Evolutionary conservation across 257 asterid species (phyloP).

Genomic region (Solanum okadae): DNA sequence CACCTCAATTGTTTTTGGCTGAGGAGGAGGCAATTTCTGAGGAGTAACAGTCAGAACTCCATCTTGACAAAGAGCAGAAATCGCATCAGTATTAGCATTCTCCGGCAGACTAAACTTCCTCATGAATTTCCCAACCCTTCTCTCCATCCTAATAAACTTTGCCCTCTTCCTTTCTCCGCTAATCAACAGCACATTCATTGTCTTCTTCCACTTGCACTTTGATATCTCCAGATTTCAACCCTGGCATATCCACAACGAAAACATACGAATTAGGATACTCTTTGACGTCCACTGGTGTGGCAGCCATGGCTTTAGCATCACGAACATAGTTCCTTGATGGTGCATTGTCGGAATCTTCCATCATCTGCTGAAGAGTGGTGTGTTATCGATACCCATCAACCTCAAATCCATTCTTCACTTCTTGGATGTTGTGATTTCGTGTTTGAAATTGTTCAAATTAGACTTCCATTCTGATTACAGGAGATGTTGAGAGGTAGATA

Average conservation of each 20-base stretch:
- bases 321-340: neutral
- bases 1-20: neutral
- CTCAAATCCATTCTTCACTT: neutral
- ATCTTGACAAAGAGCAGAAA: neutral
- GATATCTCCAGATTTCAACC: neutral
- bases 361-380: neutral
- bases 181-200: neutral
- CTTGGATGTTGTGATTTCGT: neutral
- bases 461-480: too few species aligned
- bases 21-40: neutral
- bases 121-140: neutral
- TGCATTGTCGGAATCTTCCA: neutral
- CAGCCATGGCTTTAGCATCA: neutral
- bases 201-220: neutral
- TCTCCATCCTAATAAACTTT: neutral
- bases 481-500: too few species aligned
- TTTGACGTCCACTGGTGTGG: neutral
- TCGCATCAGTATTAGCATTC: neutral
- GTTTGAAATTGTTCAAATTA: neutral
- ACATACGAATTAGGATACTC: neutral
- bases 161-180: neutral
- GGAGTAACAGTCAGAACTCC: neutral
- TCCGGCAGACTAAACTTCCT: neutral
- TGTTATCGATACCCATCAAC: neutral
- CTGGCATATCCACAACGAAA: neutral